These are phyloP conservation scores for Candolleomyces aberdarensis DNA, from an alignment of 768 basidiomycete genomes.

Conservation along the genomic window DNA sequence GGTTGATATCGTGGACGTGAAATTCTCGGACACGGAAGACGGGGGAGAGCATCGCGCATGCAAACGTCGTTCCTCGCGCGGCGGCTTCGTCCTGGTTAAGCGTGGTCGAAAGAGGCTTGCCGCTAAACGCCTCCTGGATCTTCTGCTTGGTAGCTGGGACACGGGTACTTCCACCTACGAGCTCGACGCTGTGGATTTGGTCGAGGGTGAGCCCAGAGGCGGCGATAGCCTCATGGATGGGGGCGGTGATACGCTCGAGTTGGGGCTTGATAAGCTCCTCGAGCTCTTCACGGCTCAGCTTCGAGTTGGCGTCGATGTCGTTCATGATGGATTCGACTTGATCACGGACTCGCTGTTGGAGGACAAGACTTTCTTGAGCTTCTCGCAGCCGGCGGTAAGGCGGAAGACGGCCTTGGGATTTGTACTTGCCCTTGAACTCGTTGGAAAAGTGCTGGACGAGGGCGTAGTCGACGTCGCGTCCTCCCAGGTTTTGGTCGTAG, in stretches of 20 bases:
- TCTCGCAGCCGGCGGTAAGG: conserved; percentile 83
- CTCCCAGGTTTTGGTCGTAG: conserved; percentile 92
- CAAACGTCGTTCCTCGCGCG: conserved; percentile 94
- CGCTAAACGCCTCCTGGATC: conserved; percentile 80
- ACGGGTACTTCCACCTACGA: conserved; percentile 92
- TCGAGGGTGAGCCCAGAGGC: conserved; percentile 81
- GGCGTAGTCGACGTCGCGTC: conserved; percentile 93
- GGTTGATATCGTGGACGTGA: conserved; percentile 78
- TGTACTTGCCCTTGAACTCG: conserved; percentile 97
- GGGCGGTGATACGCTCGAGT: conserved; percentile 71
- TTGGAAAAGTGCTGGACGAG: conserved; percentile 85
- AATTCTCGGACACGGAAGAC: conserved; percentile 98
- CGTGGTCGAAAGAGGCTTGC: conserved; percentile 81
- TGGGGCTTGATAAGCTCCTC: conserved; percentile 75
- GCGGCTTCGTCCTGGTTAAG: conserved; percentile 98
- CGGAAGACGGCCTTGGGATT: conserved; percentile 95
- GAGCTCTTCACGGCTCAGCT: conserved; percentile 77
- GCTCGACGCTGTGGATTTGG: conserved; percentile 87
- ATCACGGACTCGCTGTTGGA: conserved; percentile 88
- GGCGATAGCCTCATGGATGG: conserved; percentile 73
- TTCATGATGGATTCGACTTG: conserved; percentile 96
- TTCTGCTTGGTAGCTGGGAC: conserved; percentile 87
- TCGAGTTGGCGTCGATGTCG: conserved; percentile 90
- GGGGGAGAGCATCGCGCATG: conserved; percentile 95
- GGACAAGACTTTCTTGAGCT: conserved; percentile 93